A percentile compares a stretch with the other conserved stretches of the same genome.
These are phyloP conservation scores for Pythium pyrilobum DNA, from an alignment of 352 stramenopile species.

Conservation along the genomic window DNA sequence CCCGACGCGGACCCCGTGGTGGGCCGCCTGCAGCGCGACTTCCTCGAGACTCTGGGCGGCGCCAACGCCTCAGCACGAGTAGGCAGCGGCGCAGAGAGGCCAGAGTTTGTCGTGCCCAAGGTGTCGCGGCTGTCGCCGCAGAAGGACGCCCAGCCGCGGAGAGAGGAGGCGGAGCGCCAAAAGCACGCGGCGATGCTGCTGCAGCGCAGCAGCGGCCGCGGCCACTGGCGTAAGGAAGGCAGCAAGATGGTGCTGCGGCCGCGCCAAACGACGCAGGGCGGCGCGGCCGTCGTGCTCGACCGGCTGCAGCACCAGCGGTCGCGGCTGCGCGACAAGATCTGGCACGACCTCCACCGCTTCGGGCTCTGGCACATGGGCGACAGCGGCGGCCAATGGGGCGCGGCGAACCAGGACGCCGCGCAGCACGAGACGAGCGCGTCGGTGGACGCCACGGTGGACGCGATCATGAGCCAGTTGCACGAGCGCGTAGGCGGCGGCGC, in stretches of 20 bases:
- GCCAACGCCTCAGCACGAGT: neutral
- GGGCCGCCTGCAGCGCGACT: constrained; percentile 34
- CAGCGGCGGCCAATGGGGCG: neutral
- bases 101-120: constrained; percentile 27
- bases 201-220: neutral
- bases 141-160: neutral
- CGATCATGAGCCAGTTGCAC: constrained; percentile 47
- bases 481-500: neutral
- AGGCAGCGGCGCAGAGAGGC: neutral
- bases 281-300: constrained; percentile 30
- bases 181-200: constrained; percentile 7
- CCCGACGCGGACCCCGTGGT: constrained; percentile 33
- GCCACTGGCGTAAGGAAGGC: constrained; percentile 5
- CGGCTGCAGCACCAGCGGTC: constrained; percentile 16
- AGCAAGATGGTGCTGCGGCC: constrained; percentile 20
- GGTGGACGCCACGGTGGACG: constrained; percentile 41
- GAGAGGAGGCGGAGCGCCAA: neutral
- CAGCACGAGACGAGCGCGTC: constrained; percentile 22
- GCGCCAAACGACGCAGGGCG: constrained; percentile 22
- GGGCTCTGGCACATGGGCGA: constrained; percentile 45
- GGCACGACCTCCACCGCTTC: constrained; percentile 49
- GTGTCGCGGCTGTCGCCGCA: constrained; percentile 39
- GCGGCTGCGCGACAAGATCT: constrained; percentile 41
- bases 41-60: constrained; percentile 6
- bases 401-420: neutral